Conservation (phyloP, 2,329 filamentous ascomycete species). For the Penicillium sp. region DNA sequence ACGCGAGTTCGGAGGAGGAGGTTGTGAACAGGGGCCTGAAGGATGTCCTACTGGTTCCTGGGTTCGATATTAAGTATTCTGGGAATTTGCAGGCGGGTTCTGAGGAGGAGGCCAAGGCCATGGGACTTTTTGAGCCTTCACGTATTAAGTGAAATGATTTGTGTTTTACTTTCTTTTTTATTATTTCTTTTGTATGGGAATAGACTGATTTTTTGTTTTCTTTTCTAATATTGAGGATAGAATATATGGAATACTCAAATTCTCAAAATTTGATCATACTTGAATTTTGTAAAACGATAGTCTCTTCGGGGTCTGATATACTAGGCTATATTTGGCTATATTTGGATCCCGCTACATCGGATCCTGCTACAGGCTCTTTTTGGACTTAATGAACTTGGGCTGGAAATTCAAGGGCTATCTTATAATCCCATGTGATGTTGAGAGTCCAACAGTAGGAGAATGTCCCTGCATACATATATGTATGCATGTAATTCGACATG, state of each 20-base stretch:
- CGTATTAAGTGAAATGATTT: not conserved
- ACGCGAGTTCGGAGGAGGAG: not conserved
- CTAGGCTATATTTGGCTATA: not conserved
- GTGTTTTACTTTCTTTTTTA: not conserved
- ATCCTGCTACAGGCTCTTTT: not conserved
- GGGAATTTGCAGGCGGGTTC: not conserved
- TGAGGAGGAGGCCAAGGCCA: not conserved
- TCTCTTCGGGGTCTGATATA: not conserved
- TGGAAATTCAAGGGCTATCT: not conserved
- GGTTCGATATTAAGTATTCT: constrained; percentile 1
- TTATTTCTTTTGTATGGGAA: not conserved
- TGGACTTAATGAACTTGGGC: not conserved
- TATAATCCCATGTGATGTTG: not conserved
- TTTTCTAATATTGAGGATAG: not conserved
- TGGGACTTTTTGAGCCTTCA: constrained; percentile 1
- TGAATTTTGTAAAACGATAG: not conserved
- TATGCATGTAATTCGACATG: not conserved
- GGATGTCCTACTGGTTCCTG: not conserved
- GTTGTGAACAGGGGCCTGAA: not conserved
- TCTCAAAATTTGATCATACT: not conserved
- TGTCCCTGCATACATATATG: too few species aligned
- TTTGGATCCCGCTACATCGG: not conserved
- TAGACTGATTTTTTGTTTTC: not conserved
- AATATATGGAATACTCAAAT: not conserved
- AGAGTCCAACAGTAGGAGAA: not conserved